These are phyloP conservation scores for Melampsora americana DNA, from an alignment of 1,284 basidiomycete genomes.

Conservation along the genomic window DNA sequence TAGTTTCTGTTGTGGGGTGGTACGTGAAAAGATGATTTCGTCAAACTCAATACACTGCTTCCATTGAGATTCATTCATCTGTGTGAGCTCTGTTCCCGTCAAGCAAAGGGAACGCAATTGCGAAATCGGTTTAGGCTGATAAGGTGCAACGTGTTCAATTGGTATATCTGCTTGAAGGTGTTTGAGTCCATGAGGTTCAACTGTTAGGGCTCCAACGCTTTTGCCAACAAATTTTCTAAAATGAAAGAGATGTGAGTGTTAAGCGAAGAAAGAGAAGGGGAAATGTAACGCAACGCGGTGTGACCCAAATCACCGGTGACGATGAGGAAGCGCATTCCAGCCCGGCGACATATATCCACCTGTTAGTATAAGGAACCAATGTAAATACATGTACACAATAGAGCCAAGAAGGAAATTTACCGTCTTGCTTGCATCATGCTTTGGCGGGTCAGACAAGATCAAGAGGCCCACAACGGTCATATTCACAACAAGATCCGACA, in stretches of 20 bases:
- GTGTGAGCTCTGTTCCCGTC: constrained; percentile 60
- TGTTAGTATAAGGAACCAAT: no score
- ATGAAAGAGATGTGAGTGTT: constrained; percentile 53
- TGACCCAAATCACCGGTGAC: constrained; percentile 65
- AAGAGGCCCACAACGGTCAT: constrained; percentile 65
- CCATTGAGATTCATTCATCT: constrained; percentile 52
- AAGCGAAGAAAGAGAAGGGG: background rate
- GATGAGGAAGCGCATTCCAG: constrained; percentile 67
- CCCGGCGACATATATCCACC: constrained; percentile 54
- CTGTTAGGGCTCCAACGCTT: constrained; percentile 63
- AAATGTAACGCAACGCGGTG: constrained; percentile 53
- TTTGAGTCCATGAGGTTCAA: constrained; percentile 47
- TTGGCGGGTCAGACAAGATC: constrained; percentile 65
- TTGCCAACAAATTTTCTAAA: constrained; percentile 55
- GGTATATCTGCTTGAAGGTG: constrained; percentile 55
- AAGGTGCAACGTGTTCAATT: constrained; percentile 54
- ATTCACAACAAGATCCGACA: constrained; percentile 51
- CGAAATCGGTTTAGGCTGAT: constrained; percentile 47
- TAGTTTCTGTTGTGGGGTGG: constrained; percentile 70
- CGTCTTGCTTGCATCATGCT: constrained; percentile 62
- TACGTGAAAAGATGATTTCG: constrained; percentile 71
- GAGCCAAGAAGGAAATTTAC: constrained; percentile 57
- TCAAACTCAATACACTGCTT: constrained; percentile 58
- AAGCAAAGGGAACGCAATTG: constrained; percentile 45
- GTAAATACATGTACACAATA: no score